Evolutionary conservation across 257 asterid species (phyloP).

Genomic region (Ballota nigra): DNA sequence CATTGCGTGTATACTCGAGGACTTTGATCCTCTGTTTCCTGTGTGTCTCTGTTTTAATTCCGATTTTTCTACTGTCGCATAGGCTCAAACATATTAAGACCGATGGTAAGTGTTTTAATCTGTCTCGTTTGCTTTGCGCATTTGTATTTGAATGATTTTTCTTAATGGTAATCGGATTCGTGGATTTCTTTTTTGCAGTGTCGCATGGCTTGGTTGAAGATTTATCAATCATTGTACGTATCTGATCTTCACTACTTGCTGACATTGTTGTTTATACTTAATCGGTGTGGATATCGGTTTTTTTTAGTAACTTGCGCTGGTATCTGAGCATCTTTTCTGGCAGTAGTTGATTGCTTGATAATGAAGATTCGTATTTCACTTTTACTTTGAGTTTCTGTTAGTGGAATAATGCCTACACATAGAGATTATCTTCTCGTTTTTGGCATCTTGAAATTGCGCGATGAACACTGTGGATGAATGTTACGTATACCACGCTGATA

Average conservation of each 20-base stretch:
- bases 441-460: not conserved
- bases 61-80: conserved; percentile 56
- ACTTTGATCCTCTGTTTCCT: conserved; percentile 85
- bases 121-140: not conserved
- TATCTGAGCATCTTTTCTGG: not conserved
- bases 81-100: conserved; percentile 56
- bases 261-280: not conserved
- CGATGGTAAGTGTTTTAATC: conserved; percentile 43
- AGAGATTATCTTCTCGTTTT: not conserved
- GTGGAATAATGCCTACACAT: conserved; percentile 1
- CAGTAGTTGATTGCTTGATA: conserved; percentile 24
- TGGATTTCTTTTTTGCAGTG: conserved; percentile 42
- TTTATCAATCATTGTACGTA: conserved; percentile 70
- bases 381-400: not conserved
- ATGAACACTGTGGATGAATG: conserved; percentile 2
- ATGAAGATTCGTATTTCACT: not conserved
- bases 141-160: not conserved
- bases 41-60: conserved; percentile 55
- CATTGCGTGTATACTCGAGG: conserved; percentile 68
- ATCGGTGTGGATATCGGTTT: not conserved
- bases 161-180: conserved; percentile 10
- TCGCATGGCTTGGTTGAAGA: conserved; percentile 59
- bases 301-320: not conserved
- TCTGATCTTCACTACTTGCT: conserved; percentile 15
- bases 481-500: not conserved